A percentile compares a stretch with the other conserved stretches of the same genome.
Evolutionary conservation across 495 filamentous ascomycete species (phyloP).

Genomic region (Talaromyces proteolyticus): DNA sequence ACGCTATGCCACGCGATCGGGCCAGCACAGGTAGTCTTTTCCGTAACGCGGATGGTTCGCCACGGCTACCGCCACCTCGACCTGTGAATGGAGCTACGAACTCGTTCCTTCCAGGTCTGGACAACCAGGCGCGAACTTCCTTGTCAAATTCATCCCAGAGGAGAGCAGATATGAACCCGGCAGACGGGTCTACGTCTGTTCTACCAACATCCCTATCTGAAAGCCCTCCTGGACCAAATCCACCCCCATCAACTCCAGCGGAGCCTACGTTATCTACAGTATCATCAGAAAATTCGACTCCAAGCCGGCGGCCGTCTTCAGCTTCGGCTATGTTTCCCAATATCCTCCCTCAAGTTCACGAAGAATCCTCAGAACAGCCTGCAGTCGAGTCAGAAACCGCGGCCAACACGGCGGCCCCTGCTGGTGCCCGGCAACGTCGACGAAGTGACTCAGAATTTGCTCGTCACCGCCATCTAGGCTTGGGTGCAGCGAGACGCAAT

Average conservation of each 20-base stretch:
- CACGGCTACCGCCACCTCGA: constrained; percentile 47
- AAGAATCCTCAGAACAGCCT: constrained; percentile 29
- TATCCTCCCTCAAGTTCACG: constrained; percentile 26
- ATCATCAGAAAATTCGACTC: constrained; percentile 52
- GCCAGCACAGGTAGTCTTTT: constrained; percentile 22
- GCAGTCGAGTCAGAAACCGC: constrained; percentile 22
- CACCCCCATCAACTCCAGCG: constrained; percentile 65
- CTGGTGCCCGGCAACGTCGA: constrained; percentile 44
- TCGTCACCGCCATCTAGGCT: constrained; percentile 52
- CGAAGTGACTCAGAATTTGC: constrained; percentile 59
- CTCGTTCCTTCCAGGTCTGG: constrained; percentile 34
- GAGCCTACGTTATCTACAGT: constrained; percentile 53
- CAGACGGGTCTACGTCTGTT: constrained; percentile 28
- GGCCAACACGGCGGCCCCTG: constrained; percentile 11
- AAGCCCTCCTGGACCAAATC: constrained; percentile 55
- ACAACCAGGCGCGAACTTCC: constrained; percentile 35
- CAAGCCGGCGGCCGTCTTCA: constrained; percentile 47
- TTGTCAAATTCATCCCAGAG: constrained; percentile 7
- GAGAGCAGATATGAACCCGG: constrained; percentile 15
- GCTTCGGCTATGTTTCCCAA: constrained; percentile 39
- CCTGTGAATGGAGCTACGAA: constrained; percentile 41
- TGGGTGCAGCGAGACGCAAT: constrained; percentile 57
- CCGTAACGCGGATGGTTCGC: constrained; percentile 33
- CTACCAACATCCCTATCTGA: constrained; percentile 43
- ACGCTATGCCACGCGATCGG: constrained; percentile 41